These are phyloP conservation scores for Aspergillus fijiensis DNA, from an alignment of 2,329 filamentous ascomycete genomes.

Conservation along the genomic window DNA sequence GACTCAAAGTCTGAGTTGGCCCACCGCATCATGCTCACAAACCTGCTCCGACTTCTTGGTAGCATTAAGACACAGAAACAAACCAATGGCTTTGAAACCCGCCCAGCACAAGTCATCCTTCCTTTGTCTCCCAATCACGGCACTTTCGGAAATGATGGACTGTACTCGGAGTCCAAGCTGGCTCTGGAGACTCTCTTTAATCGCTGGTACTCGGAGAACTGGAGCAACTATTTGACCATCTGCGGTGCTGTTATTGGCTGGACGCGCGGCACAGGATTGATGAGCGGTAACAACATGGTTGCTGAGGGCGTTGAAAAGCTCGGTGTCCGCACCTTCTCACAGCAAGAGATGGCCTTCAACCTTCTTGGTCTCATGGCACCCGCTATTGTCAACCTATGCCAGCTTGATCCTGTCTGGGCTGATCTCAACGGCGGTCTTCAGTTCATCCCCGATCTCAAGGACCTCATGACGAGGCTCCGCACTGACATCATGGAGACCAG, in stretches of 20 bases:
- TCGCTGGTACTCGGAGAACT: conserved; percentile 96
- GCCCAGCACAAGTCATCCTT: conserved; percentile 92
- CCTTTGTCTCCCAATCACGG: conserved; percentile 97
- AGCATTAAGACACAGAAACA: conserved; percentile 89
- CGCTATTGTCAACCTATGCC: conserved; percentile 89
- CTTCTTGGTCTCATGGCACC: conserved; percentile 94
- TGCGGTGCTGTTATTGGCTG: conserved; percentile 98
- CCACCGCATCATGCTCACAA: conserved; percentile 98
- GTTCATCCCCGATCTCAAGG: conserved; percentile 94
- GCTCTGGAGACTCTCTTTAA: conserved; percentile 97
- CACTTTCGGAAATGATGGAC: conserved; percentile 94
- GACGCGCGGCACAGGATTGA: conserved; percentile 97
- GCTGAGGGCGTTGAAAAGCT: conserved; percentile 96
- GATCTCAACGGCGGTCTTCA: conserved; percentile 97
- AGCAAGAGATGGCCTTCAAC: conserved; percentile 99
- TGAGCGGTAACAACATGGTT: conserved; percentile 97
- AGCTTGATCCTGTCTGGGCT: conserved; percentile 91
- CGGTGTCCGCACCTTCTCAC: conserved; percentile 96
- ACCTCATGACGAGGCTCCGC: conserved; percentile 87
- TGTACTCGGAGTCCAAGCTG: conserved; percentile 98
- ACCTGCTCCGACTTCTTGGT: conserved; percentile 86
- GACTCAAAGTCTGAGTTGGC: conserved; percentile 98
- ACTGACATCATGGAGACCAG: conserved; percentile 94
- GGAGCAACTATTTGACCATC: conserved; percentile 96
- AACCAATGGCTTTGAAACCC: conserved; percentile 84